Conservation (phyloP, 2,329 filamentous ascomycete genomes). For the Aspergillaceae sp. region DNA sequence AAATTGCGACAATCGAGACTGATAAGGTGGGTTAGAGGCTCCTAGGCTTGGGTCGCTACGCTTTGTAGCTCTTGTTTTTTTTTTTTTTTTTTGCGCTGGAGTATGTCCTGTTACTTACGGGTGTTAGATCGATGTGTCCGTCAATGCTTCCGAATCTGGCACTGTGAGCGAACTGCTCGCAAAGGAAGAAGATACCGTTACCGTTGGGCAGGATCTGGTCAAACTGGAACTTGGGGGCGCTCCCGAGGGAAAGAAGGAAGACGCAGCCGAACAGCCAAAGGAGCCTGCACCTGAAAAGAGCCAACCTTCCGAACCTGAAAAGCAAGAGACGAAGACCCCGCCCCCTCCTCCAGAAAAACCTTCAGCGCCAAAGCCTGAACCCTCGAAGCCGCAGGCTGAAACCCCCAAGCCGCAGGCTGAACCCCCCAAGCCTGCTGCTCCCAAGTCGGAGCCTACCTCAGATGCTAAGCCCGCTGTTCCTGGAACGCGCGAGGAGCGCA, state of each 20-base stretch:
- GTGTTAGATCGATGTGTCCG: slow-evolving; percentile 80
- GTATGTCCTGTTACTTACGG: background rate
- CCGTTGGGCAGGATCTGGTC: slow-evolving; percentile 83
- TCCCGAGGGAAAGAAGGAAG: slow-evolving; percentile 47
- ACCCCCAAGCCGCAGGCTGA: slow-evolving; percentile 4
- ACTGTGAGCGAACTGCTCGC: slow-evolving; percentile 86
- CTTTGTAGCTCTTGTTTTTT: no score
- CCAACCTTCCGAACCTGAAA: slow-evolving; percentile 20
- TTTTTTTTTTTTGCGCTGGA: background rate
- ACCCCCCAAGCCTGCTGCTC: slow-evolving; percentile 15
- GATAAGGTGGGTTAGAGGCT: slow-evolving; percentile 62
- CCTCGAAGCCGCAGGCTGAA: slow-evolving; percentile 9
- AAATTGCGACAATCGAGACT: slow-evolving; percentile 97
- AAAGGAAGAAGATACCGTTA: slow-evolving; percentile 90
- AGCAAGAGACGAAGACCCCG: slow-evolving; percentile 21
- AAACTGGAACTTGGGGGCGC: slow-evolving; percentile 72
- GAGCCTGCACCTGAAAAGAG: slow-evolving; percentile 46
- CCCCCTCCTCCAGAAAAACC: slow-evolving; percentile 29
- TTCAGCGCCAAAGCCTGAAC: slow-evolving; percentile 25
- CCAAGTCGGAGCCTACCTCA: slow-evolving; percentile 7
- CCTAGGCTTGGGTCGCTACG: background rate
- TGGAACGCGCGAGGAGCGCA: slow-evolving; percentile 76
- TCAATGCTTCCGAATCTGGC: slow-evolving; percentile 86
- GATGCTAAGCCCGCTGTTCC: slow-evolving; percentile 32
- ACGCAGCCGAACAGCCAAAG: slow-evolving; percentile 51